phyloP scores from a whole-genome alignment of 352 stramenopile species.

The Pythium aristosporum region DNA sequence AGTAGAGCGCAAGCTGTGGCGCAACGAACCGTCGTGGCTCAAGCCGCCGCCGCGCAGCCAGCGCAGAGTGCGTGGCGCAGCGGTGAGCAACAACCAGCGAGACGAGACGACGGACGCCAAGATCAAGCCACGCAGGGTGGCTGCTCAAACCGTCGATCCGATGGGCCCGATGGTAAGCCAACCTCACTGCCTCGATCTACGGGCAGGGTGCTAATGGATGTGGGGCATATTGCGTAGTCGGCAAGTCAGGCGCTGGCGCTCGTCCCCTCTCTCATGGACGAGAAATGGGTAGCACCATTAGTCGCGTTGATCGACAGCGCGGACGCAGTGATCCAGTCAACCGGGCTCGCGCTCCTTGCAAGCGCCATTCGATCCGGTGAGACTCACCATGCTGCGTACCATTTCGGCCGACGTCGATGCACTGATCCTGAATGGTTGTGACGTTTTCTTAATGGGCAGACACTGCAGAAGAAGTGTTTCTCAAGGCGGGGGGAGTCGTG shows the following conservation, averaged over 20 bases:
- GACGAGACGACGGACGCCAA: neutral
- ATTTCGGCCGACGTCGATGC: neutral
- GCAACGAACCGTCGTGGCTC: slow-evolving; percentile 38
- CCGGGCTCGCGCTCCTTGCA: slow-evolving; percentile 49
- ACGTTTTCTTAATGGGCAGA: neutral
- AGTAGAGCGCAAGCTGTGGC: slow-evolving; percentile 46
- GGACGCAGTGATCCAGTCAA: slow-evolving; percentile 49
- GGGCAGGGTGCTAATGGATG: slow-evolving; percentile 1
- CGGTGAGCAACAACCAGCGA: neutral
- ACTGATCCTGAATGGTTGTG: too few species aligned
- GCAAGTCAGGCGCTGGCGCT: slow-evolving; percentile 43
- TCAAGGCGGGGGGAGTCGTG: slow-evolving; percentile 44
- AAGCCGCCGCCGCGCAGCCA: slow-evolving; percentile 17
- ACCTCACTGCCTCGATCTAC: neutral
- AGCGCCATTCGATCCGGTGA: slow-evolving; percentile 48
- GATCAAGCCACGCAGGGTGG: neutral
- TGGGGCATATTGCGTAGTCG: slow-evolving; percentile 25
- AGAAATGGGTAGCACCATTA: slow-evolving; percentile 62
- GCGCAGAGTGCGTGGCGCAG: slow-evolving; percentile 5
- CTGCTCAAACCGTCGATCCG: slow-evolving; percentile 11
- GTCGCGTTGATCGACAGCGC: slow-evolving; percentile 53
- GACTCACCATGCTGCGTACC: neutral
- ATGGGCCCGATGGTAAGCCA: slow-evolving; percentile 25
- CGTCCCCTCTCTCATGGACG: slow-evolving; percentile 58
- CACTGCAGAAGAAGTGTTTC: slow-evolving; percentile 45